Evolutionary conservation across 768 basidiomycete species (phyloP), one percentile per base, ranked within the genome.

Genomic region (Lentinula lateritia): DNA sequence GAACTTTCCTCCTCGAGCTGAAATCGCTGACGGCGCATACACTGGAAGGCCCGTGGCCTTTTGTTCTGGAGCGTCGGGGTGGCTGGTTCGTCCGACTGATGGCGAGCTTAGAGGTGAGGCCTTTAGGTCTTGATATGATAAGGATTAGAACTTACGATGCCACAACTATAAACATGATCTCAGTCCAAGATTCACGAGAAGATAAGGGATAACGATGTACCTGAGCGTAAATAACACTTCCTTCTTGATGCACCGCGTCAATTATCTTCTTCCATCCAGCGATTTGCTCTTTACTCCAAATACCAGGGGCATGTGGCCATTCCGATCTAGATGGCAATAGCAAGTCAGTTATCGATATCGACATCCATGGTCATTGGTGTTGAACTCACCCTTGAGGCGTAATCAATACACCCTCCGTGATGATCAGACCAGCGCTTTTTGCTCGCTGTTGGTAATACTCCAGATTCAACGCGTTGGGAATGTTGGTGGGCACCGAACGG

Each of bases 191-290:
- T 16, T 43, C 16, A n/a, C 16, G 15, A n/a, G 13, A 20, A 23
- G 18, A n/a, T 10, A 36, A 28, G 18, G 7, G 20, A 16, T n/a
- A 16, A 6, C 38, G 34, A 32, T 67, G 41, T 48, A 76, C 74
- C 74, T 85, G 84, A 50, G 70, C 67, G 50, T 79, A 81, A 18
- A 83, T 79, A 28, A 71, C 64, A 6, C 76, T 73, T 7, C 78
- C 80, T 41, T 75, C 77, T 7, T 68, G 66, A 64, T 84, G 82
- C 7, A 85, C 79, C 1, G 73, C 75, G 52, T 80, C 78, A 0
- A 73, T 77, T 53, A 84, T 70, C 52, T 73, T 75, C 62, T 75
- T 80, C 80, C 81, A 83, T 3, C 68, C 80, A 16, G 65, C 64
- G 9, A 78, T 70, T 61, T 82, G 80, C 36, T 78, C 75, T 9